Percentiles rank a stretch among this genome's conserved stretches.
Conservation (phyloP, 2,329 filamentous ascomycete species). For the Pestalotiopsis sp. region DNA sequence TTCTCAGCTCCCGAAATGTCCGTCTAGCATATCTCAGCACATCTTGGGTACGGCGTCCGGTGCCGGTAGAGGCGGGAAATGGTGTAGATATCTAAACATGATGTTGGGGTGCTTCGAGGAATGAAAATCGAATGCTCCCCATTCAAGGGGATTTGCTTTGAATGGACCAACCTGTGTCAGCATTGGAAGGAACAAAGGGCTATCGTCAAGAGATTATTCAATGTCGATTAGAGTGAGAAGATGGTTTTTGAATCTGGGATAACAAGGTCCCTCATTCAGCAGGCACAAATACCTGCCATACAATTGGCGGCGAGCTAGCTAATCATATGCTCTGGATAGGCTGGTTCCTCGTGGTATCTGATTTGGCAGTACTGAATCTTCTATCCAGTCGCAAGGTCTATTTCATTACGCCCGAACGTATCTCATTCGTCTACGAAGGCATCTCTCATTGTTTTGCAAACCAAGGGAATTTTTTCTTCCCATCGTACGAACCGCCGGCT, state of each 20-base stretch:
- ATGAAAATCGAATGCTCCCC: too few relatives aligned
- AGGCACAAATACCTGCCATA: neutral
- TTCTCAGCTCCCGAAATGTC: too few relatives aligned
- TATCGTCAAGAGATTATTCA: too few relatives aligned
- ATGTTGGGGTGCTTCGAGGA: too few relatives aligned
- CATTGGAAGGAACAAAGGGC: neutral
- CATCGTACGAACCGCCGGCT: constrained; percentile 46
- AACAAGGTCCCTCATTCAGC: neutral
- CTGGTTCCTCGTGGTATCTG: constrained; percentile 4
- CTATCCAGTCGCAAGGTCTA: constrained; percentile 6
- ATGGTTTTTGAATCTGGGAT: neutral
- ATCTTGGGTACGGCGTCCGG: too few relatives aligned
- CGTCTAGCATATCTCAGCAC: too few relatives aligned
- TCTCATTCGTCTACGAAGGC: constrained; percentile 1
- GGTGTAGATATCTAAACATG: too few relatives aligned
- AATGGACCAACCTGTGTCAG: neutral
- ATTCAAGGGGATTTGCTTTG: too few relatives aligned
- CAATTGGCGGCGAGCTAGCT: neutral
- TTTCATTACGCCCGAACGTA: constrained; percentile 2
- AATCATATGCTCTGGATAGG: neutral
- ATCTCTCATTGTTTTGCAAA: constrained; percentile 46
- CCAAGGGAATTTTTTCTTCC: constrained; percentile 70
- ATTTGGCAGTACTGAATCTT: constrained; percentile 4
- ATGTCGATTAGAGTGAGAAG: neutral
- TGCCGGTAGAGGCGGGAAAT: too few relatives aligned